Evolutionary conservation across 1,139 yeast genomes (phyloP).

Genomic region (Pichia sp.): DNA sequence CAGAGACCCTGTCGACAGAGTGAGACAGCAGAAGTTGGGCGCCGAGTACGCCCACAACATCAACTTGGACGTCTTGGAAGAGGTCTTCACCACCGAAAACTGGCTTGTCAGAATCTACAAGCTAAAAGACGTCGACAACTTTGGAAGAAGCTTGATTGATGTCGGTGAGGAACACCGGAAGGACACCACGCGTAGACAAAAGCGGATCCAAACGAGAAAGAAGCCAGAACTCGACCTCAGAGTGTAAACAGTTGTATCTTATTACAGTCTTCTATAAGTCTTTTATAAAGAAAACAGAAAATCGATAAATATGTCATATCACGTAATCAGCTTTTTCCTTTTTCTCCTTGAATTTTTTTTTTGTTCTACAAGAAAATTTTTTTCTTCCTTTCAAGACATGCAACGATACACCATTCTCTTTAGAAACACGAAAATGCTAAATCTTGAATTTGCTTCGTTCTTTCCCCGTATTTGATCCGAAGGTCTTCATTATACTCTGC

Average conservation of each 20-base stretch:
- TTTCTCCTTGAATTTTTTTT: neutral
- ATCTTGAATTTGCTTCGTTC: slow-evolving; percentile 14
- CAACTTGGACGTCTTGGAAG: slow-evolving; percentile 75
- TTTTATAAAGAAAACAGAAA: too few relatives aligned
- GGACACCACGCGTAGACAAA: slow-evolving; percentile 31
- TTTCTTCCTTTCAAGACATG: neutral
- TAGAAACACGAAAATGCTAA: neutral
- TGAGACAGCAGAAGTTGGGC: slow-evolving; percentile 75
- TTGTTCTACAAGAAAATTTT: neutral
- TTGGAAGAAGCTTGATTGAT: slow-evolving; percentile 66
- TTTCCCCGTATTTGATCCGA: slow-evolving; percentile 12
- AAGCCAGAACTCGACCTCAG: slow-evolving; percentile 32
- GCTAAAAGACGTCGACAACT: slow-evolving; percentile 82
- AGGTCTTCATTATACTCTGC: slow-evolving; percentile 1
- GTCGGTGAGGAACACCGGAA: slow-evolving; percentile 34
- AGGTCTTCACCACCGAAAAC: slow-evolving; percentile 91
- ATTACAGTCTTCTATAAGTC: too few relatives aligned
- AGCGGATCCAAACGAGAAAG: slow-evolving; percentile 32
- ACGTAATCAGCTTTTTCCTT: too few relatives aligned
- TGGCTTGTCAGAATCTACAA: slow-evolving; percentile 96
- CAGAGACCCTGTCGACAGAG: slow-evolving; percentile 74
- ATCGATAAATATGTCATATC: too few relatives aligned
- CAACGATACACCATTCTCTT: neutral
- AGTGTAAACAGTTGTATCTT: slow-evolving; percentile 5
- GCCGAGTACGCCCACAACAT: slow-evolving; percentile 45